Conservation (phyloP, 1,284 basidiomycete species). For the Cryptococcus amylolentus region DNA sequence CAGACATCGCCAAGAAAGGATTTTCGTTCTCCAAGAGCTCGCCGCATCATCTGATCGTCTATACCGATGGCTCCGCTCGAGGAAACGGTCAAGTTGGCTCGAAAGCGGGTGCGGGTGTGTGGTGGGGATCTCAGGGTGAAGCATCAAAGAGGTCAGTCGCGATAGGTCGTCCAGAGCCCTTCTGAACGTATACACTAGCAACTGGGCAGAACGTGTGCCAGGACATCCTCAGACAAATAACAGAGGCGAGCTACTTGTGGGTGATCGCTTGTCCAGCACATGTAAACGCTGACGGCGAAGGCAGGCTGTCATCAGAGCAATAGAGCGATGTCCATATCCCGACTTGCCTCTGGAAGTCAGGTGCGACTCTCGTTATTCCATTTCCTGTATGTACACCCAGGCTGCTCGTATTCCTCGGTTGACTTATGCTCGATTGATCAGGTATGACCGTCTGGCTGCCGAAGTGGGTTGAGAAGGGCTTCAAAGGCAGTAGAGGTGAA, state of each 20-base stretch:
- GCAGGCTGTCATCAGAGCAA: constrained; percentile 48
- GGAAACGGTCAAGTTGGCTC: constrained; percentile 42
- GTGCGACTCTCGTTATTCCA: constrained; percentile 50
- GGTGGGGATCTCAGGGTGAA: constrained; percentile 37
- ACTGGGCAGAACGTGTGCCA: constrained; percentile 45
- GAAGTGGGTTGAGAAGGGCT: constrained; percentile 42
- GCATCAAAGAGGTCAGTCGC: constrained; percentile 22
- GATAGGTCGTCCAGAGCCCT: not conserved
- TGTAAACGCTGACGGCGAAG: not conserved
- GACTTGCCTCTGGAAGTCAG: constrained; percentile 48
- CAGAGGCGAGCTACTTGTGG: constrained; percentile 48
- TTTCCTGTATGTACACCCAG: constrained; percentile 33
- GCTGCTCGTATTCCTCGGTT: not conserved
- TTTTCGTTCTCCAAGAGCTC: constrained; percentile 25
- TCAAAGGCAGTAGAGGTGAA: constrained; percentile 21
- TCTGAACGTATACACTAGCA: constrained; percentile 14
- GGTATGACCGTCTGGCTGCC: constrained; percentile 48
- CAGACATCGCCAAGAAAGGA: constrained; percentile 23
- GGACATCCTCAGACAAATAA: constrained; percentile 50
- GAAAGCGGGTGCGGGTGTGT: constrained; percentile 47
- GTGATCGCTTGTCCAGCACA: constrained; percentile 3
- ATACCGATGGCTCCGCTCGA: constrained; percentile 45
- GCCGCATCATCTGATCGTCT: constrained; percentile 39
- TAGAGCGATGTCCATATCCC: constrained; percentile 47
- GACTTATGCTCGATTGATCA: constrained; percentile 5